Percentiles rank a stretch among this genome's conserved stretches.
These are phyloP conservation scores for Chondrus crispus DNA, from an alignment of 23 red algal genomes.

Conservation along the genomic window DNA sequence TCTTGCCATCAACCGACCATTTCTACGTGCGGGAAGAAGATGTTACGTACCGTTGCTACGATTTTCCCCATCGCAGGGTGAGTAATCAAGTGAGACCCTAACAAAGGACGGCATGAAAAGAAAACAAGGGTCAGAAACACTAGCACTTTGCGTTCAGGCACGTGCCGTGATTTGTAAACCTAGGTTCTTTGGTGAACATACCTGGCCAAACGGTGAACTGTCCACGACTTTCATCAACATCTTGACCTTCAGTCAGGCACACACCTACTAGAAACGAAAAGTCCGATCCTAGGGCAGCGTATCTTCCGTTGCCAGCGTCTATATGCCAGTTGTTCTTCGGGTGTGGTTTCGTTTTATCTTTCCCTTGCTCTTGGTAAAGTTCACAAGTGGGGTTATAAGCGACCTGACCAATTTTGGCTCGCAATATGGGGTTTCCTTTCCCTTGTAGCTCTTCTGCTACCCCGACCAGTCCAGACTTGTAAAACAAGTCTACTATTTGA, in stretches of 20 bases:
- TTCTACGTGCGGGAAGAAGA: neutral
- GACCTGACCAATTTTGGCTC: neutral
- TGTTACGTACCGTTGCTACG: neutral
- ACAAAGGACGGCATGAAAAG: no score
- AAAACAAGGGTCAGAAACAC: no score
- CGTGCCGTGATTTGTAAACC: no score
- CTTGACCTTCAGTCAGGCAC: constrained; percentile 10
- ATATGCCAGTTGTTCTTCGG: constrained; percentile 40
- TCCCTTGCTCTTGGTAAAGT: neutral
- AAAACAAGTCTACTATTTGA: neutral
- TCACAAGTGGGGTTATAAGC: neutral
- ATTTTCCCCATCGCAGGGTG: constrained; percentile 5
- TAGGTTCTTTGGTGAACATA: neutral
- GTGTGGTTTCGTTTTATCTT: neutral
- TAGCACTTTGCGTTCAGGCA: no score
- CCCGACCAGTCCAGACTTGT: neutral
- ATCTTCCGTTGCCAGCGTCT: constrained; percentile 3
- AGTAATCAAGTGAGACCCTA: constrained; percentile 31
- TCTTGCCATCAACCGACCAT: neutral
- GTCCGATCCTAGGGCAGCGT: neutral
- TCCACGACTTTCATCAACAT: constrained; percentile 43
- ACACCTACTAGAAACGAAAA: constrained; percentile 21
- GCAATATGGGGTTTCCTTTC: neutral
- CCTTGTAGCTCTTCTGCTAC: constrained; percentile 30
- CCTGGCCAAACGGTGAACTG: constrained; percentile 44